Evolutionary conservation across 306 rosid species (phyloP).

Genomic region (Acacia acuminata): DNA sequence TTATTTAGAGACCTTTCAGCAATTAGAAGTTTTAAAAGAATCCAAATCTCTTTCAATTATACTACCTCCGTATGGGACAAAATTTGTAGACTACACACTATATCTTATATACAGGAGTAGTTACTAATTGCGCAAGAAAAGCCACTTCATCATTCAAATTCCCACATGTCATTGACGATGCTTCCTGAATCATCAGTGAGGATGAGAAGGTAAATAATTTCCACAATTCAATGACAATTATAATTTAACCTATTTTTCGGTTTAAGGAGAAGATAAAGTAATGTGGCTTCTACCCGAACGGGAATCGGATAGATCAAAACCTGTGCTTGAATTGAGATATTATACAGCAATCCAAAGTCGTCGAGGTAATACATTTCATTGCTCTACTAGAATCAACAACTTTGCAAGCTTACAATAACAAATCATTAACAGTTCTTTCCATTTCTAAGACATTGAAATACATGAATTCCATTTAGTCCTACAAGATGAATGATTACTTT

Average conservation of each 20-base stretch:
- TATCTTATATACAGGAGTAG: too few species aligned
- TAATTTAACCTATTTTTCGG: not conserved
- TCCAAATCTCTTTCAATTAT: too few species aligned
- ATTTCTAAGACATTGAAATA: not conserved
- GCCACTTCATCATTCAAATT: not conserved
- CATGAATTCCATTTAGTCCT: too few species aligned
- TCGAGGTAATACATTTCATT: too few species aligned
- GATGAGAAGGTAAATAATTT: not conserved
- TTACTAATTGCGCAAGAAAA: not conserved
- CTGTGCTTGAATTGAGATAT: not conserved
- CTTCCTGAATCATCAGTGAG: too few species aligned
- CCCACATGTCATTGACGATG: too few species aligned
- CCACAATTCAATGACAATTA: not conserved
- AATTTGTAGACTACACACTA: too few species aligned
- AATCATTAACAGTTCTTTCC: too few species aligned
- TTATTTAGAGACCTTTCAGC: too few species aligned
- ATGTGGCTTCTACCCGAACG: not conserved
- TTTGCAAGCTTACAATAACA: too few species aligned
- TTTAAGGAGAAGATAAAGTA: not conserved
- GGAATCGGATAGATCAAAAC: not conserved
- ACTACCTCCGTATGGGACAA: too few species aligned
- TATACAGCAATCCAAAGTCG: not conserved
- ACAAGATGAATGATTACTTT: too few species aligned
- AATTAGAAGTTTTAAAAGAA: not conserved
- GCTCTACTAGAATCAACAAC: not conserved